These are phyloP conservation scores for Aspergillus pseudoterreus DNA, from an alignment of 2,329 filamentous ascomycete genomes.

Conservation along the genomic window DNA sequence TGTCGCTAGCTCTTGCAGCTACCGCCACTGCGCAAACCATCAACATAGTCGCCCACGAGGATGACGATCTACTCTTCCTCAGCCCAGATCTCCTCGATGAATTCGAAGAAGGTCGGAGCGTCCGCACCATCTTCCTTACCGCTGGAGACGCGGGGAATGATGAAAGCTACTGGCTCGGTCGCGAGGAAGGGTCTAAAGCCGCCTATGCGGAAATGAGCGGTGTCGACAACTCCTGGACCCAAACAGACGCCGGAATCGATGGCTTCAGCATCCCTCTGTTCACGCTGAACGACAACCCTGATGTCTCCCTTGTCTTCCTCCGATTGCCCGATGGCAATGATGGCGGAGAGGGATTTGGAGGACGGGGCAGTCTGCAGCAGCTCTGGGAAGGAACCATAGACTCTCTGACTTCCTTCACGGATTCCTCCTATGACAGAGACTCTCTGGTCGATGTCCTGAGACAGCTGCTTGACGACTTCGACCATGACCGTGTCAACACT, in stretches of 20 bases:
- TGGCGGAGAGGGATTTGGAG: slow-evolving; percentile 10
- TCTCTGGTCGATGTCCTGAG: slow-evolving; percentile 6
- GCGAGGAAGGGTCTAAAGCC: slow-evolving; percentile 9
- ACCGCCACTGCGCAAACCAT: slow-evolving; percentile 7
- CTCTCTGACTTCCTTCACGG: slow-evolving; percentile 4
- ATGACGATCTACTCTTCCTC: slow-evolving; percentile 19
- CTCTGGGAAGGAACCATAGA: slow-evolving; percentile 12
- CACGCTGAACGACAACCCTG: slow-evolving; percentile 2
- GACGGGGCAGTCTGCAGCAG: slow-evolving; percentile 10
- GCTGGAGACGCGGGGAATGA: slow-evolving; percentile 15
- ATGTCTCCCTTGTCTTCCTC: slow-evolving; percentile 13
- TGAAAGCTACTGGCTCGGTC: slow-evolving; percentile 12
- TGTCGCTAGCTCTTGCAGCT: not conserved
- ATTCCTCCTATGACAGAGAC: slow-evolving; percentile 9
- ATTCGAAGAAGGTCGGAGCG: slow-evolving; percentile 6
- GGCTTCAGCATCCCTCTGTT: slow-evolving; percentile 9
- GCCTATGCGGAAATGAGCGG: slow-evolving; percentile 13
- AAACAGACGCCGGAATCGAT: slow-evolving; percentile 8
- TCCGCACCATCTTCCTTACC: slow-evolving; percentile 17
- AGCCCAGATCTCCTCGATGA: slow-evolving; percentile 13
- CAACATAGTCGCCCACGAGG: slow-evolving; percentile 19
- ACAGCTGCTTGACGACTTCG: slow-evolving; percentile 6
- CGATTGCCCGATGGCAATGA: slow-evolving; percentile 14
- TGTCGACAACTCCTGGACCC: slow-evolving; percentile 9
- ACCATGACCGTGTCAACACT: slow-evolving; percentile 12